A percentile compares a stretch with the other conserved stretches of the same genome.
Evolutionary conservation across 768 basidiomycete species (phyloP).

Genomic region (Crepidotus variabilis): DNA sequence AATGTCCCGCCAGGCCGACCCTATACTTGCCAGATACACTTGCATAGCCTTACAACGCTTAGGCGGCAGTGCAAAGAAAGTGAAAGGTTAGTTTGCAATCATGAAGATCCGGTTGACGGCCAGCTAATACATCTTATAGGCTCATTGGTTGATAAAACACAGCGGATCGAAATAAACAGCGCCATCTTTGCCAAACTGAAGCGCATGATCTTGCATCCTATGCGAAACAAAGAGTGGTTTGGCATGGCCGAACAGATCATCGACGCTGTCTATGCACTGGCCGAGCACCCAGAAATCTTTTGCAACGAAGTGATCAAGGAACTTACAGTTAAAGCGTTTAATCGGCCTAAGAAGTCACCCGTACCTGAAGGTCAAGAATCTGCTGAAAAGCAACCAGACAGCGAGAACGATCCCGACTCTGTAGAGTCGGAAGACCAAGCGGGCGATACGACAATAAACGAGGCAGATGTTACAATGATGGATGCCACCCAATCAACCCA

Average conservation of each 20-base stretch:
- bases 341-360: slow-evolving; percentile 22
- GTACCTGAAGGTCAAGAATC: slow-evolving; percentile 10
- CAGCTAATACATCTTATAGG: slow-evolving; percentile 41
- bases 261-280: slow-evolving; percentile 93
- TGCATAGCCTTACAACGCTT: slow-evolving; percentile 90
- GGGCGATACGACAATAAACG: slow-evolving; percentile 25
- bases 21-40: slow-evolving; percentile 89
- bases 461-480: slow-evolving; percentile 21
- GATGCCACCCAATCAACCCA: slow-evolving; percentile 24
- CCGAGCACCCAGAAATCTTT: slow-evolving; percentile 86
- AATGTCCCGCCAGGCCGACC: slow-evolving; percentile 58
- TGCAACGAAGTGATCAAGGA: slow-evolving; percentile 80
- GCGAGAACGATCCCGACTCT: slow-evolving; percentile 26
- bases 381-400: slow-evolving; percentile 14
- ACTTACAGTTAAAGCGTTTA: slow-evolving; percentile 73
- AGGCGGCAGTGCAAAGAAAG: slow-evolving; percentile 93
- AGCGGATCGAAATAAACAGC: slow-evolving; percentile 84
- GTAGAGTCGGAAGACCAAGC: slow-evolving; percentile 56
- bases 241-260: slow-evolving; percentile 94
- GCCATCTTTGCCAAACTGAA: slow-evolving; percentile 81
- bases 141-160: slow-evolving; percentile 81
- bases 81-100: slow-evolving; percentile 64
- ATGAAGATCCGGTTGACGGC: neutral
- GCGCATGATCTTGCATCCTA: slow-evolving; percentile 76
- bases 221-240: slow-evolving; percentile 91